These are phyloP conservation scores for Neofusicoccum ribis DNA, from an alignment of 2,329 filamentous ascomycete species.

Conservation along the genomic window DNA sequence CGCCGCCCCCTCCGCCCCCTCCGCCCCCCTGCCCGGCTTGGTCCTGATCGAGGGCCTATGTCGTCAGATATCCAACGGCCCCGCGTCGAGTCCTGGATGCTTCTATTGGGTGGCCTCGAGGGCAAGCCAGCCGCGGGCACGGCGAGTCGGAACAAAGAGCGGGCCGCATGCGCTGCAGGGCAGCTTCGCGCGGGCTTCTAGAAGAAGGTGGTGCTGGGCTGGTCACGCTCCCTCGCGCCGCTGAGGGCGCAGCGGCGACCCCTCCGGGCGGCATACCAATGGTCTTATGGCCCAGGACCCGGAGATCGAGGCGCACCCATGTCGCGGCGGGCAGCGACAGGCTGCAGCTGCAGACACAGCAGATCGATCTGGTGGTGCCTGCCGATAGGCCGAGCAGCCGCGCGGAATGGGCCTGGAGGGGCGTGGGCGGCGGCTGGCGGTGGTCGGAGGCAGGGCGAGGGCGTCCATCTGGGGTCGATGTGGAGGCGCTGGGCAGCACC, in stretches of 20 bases:
- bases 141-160: conserved; percentile 19
- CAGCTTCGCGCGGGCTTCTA: conserved; percentile 14
- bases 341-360: conserved; percentile 12
- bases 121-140: conserved; percentile 11
- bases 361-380: conserved; percentile 19
- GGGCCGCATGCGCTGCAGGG: conserved; percentile 7
- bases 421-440: neutral
- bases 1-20: neutral
- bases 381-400: conserved; percentile 10
- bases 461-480: conserved; percentile 1
- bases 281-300: conserved; percentile 14
- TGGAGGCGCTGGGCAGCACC: conserved; percentile 7
- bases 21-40: neutral
- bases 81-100: conserved; percentile 5
- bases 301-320: conserved; percentile 16
- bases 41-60: conserved; percentile 6
- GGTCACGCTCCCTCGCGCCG: conserved; percentile 13
- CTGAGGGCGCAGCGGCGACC: conserved; percentile 3
- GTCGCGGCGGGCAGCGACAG: conserved; percentile 14
- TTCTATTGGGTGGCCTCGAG: conserved; percentile 16
- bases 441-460: neutral
- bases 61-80: conserved; percentile 16
- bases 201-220: conserved; percentile 6
- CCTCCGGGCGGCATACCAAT: conserved; percentile 12
- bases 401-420: neutral